Evolutionary conservation across 495 filamentous ascomycete genomes (phyloP).

Genomic region (Penicillium paradoxum): DNA sequence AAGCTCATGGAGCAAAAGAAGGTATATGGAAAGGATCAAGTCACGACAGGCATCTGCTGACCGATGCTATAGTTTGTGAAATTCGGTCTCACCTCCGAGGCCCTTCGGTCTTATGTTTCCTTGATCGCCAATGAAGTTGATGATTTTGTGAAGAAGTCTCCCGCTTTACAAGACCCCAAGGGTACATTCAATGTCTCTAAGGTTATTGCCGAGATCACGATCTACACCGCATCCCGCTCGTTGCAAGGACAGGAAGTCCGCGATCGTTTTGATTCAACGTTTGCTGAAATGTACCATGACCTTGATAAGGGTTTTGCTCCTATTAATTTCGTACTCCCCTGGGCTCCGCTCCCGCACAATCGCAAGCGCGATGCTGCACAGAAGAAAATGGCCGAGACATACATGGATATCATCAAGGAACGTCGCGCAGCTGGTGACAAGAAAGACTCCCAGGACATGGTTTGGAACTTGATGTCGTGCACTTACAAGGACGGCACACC

Average conservation of each 20-base stretch:
- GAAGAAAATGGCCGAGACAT: conserved; percentile 52
- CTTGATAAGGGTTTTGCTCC: conserved; percentile 62
- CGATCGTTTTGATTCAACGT: conserved; percentile 54
- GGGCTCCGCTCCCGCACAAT: conserved; percentile 59
- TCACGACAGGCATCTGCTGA: conserved; percentile 3
- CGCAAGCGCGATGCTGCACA: conserved; percentile 55
- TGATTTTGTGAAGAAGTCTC: conserved; percentile 44
- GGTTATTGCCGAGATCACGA: conserved; percentile 57
- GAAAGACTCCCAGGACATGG: conserved; percentile 58
- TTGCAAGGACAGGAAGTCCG: conserved; percentile 64
- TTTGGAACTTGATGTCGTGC: conserved; percentile 63
- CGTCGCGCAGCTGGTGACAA: conserved; percentile 45
- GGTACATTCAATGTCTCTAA: conserved; percentile 50
- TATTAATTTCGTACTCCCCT: conserved; percentile 63
- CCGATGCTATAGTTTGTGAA: conserved; percentile 52
- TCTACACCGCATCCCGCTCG: conserved; percentile 62
- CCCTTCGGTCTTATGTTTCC: conserved; percentile 57
- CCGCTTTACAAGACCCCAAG: conserved; percentile 41
- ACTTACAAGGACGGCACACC: conserved; percentile 58
- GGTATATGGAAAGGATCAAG: conserved; percentile 24
- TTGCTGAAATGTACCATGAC: conserved; percentile 61
- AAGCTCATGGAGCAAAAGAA: conserved; percentile 70
- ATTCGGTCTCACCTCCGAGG: conserved; percentile 57
- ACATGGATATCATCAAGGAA: conserved; percentile 55
- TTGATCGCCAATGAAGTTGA: conserved; percentile 52